phyloP scores from a whole-genome alignment of 2,329 filamentous ascomycete species.

The Incumbomyces delicatus region DNA sequence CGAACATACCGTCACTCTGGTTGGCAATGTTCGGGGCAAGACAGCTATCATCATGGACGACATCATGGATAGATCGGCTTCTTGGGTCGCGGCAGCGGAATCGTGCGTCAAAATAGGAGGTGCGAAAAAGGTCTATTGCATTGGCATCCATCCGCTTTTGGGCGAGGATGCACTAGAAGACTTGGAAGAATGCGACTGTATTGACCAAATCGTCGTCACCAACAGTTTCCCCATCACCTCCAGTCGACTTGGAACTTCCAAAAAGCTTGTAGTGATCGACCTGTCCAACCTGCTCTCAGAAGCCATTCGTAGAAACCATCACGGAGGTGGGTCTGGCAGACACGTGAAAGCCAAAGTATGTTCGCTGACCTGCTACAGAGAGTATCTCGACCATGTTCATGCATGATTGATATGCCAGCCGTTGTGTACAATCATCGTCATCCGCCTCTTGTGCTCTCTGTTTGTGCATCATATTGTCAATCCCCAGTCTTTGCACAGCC shows the following conservation, averaged over 20 bases:
- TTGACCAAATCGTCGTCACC: slow-evolving; percentile 87
- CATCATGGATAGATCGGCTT: slow-evolving; percentile 96
- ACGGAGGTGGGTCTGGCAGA: slow-evolving; percentile 64
- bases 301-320: slow-evolving; percentile 90
- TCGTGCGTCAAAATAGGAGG: slow-evolving; percentile 77
- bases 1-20: slow-evolving; percentile 94
- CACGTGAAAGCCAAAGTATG: neutral
- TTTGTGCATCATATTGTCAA: too few relatives aligned
- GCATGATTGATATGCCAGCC: slow-evolving; percentile 30
- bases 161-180: slow-evolving; percentile 81
- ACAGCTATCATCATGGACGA: slow-evolving; percentile 94
- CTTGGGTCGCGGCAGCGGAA: slow-evolving; percentile 95
- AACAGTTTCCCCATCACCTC: slow-evolving; percentile 90
- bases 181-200: slow-evolving; percentile 84
- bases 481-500: too few relatives aligned
- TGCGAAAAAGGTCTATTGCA: slow-evolving; percentile 92
- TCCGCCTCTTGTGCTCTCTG: too few relatives aligned
- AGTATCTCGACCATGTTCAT: slow-evolving; percentile 49
- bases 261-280: slow-evolving; percentile 82
- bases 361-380: slow-evolving; percentile 20
- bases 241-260: slow-evolving; percentile 57
- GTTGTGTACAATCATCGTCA: neutral
- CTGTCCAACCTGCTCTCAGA: slow-evolving; percentile 81
- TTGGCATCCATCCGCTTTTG: slow-evolving; percentile 93
- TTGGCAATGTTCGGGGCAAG: slow-evolving; percentile 80